Base-by-base conservation (phyloP, 495 filamentous ascomycete species). In the Hypomontagnella submonticulosa region DNA sequence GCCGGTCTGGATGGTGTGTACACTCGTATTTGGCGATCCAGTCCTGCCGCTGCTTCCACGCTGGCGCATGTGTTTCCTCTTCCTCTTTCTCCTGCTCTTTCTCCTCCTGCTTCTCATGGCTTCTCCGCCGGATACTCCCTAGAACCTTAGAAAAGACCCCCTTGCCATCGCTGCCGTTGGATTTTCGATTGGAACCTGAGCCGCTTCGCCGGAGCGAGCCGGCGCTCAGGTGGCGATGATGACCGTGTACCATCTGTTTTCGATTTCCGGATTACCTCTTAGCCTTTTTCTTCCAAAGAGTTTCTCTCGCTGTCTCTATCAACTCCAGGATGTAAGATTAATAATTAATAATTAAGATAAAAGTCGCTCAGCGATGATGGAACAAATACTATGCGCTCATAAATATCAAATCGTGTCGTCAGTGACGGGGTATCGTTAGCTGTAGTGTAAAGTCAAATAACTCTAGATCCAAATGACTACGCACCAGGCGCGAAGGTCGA, bases 1-100 rank as follows among this genome's bases (percentile, higher is more conserved):
- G 71, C 4, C 71, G 61, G 57, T 73, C 71, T 1, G 71, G 68
- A 11, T 30, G 42, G 20, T 73, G 71, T 20, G 57, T 68, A 20
- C 58, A 58, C 48, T 64, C 32, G 34, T 64, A 71, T 52, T 30
- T 63, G 1, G 60, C 36, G 0, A 49, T 34, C 69, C 65, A 67
- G 54, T 61, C 42, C 1, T 50, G 36, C 33, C 52, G 59, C 33
- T 49, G 23, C 43, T 6, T 13, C 16, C 5, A 27, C 8, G 8
- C 36, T 34, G 37, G 20, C n/a, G 52, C 41, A 27, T 18, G 27
- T 40, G 0, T 30, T 15, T 13, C 40, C 3, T 15, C 32, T 41
- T 27, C 34, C 44, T 44, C n/a, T 46, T 44, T 12, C 38, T 58
- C 48, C 3, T 11, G 4, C 33, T 36, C 33, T 37, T 37, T 36